These are phyloP conservation scores for Porphyrellus cyaneotinctus DNA, from an alignment of 768 basidiomycete genomes.

Conservation along the genomic window DNA sequence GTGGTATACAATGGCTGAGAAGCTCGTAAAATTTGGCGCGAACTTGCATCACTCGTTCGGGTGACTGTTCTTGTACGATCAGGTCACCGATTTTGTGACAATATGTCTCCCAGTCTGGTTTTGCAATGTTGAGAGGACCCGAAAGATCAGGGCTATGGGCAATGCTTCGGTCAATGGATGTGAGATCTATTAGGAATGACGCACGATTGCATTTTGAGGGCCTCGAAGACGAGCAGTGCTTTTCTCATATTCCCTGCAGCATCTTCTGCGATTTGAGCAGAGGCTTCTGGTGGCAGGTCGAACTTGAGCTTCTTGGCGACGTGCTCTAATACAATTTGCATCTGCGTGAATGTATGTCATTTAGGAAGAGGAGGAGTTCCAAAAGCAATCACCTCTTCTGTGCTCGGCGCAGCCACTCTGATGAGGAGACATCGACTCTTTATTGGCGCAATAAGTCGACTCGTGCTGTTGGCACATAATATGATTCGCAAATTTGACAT, in stretches of 20 bases:
- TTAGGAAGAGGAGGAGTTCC: neutral
- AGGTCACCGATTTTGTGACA: constrained; percentile 88
- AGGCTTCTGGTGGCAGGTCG: constrained; percentile 73
- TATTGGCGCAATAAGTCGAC: constrained; percentile 94
- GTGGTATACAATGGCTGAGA: constrained; percentile 94
- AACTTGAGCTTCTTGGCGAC: constrained; percentile 81
- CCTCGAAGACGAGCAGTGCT: constrained; percentile 91
- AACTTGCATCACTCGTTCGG: constrained; percentile 87
- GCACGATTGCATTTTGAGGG: constrained; percentile 94
- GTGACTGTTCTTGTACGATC: constrained; percentile 86
- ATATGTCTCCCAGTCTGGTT: constrained; percentile 99
- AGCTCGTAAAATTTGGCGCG: constrained; percentile 92
- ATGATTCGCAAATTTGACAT: constrained; percentile 98
- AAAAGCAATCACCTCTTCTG: constrained; percentile 58
- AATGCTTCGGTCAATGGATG: neutral
- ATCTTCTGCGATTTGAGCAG: constrained; percentile 72
- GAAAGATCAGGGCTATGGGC: constrained; percentile 70
- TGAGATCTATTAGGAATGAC: constrained; percentile 23
- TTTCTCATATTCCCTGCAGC: constrained; percentile 90
- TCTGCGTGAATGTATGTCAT: constrained; percentile 43
- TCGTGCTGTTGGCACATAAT: constrained; percentile 92
- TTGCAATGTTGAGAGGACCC: constrained; percentile 77
- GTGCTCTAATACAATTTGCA: constrained; percentile 69
- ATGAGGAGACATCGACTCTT: constrained; percentile 92
- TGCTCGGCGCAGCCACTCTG: constrained; percentile 83